Percentiles rank a stretch among this genome's conserved stretches.
Evolutionary conservation across 108 stramenopile species (phyloP).

Genomic region (Fragilariopsis cylindrus): DNA sequence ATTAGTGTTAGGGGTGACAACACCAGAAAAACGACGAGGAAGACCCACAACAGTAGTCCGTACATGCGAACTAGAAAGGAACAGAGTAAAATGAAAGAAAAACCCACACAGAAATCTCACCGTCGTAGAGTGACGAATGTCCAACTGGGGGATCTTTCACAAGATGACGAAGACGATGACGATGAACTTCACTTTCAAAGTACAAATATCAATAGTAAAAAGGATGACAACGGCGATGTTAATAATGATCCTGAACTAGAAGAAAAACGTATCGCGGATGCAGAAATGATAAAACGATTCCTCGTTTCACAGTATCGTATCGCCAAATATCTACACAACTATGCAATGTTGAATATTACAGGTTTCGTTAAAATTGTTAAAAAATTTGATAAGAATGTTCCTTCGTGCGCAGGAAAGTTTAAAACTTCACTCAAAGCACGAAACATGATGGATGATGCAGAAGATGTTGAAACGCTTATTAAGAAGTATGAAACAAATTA

Average conservation of each 20-base stretch:
- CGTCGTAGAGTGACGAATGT: not conserved
- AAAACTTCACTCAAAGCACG: conserved; percentile 31
- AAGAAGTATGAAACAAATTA: conserved; percentile 58
- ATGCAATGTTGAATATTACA: conserved; percentile 89
- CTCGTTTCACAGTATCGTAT: conserved; percentile 73
- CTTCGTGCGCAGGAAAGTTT: conserved; percentile 55
- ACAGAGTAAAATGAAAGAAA: not conserved
- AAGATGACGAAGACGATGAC: conserved; percentile 7
- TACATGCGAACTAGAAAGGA: not conserved
- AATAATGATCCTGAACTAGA: conserved; percentile 13
- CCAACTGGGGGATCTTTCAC: not conserved
- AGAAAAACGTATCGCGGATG: conserved; percentile 34
- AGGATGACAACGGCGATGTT: conserved; percentile 24
- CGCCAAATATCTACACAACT: conserved; percentile 80
- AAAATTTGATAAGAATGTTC: conserved; percentile 85
- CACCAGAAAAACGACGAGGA: not conserved
- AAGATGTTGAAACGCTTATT: conserved; percentile 35
- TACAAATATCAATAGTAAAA: not conserved
- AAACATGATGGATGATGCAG: conserved; percentile 4
- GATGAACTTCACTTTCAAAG: conserved; percentile 5
- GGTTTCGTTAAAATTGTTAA: conserved; percentile 93
- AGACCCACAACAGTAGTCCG: not conserved
- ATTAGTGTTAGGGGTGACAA: not conserved
- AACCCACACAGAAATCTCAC: not conserved
- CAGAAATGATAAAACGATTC: conserved; percentile 76